Conservation (phyloP, 345 rosid genomes). For the Arabis alpina region DNA sequence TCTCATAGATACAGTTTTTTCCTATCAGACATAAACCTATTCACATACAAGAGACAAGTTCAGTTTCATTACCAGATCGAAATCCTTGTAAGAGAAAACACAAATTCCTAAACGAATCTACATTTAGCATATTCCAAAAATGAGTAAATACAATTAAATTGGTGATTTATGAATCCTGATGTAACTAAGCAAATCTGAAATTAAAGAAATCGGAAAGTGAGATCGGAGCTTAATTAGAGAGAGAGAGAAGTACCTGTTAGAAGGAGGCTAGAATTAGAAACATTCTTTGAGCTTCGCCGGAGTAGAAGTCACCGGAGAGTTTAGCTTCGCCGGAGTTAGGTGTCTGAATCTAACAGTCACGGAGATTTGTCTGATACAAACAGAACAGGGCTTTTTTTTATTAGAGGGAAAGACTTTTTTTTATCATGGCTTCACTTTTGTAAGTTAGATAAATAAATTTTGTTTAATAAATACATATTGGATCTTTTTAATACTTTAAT, state of each 20-base stretch:
- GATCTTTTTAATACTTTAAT: not conserved
- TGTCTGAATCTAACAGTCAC: constrained; percentile 30
- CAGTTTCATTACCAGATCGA: constrained; percentile 14
- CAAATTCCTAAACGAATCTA: constrained; percentile 16
- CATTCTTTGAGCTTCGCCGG: constrained; percentile 19
- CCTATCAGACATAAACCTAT: constrained; percentile 3
- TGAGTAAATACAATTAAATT: not conserved
- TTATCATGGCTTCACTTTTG: constrained; percentile 15
- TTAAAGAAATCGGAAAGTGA: constrained; percentile 15
- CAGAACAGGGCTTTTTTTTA: too few relatives aligned
- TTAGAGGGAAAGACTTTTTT: constrained; percentile 31
- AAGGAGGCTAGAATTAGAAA: constrained; percentile 12
- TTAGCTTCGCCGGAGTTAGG: constrained; percentile 26
- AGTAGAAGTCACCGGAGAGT: constrained; percentile 26
- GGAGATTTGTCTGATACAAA: constrained; percentile 3
- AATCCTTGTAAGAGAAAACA: not conserved
- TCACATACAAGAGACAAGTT: not conserved
- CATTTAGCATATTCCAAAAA: constrained; percentile 5
- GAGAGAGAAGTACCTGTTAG: constrained; percentile 31
- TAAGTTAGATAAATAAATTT: not conserved
- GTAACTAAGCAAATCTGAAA: not conserved
- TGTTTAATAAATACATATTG: not conserved
- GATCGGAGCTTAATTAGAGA: constrained; percentile 29
- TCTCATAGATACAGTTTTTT: constrained; percentile 51
- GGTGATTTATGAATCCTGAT: too few relatives aligned